Conservation (phyloP, 352 stramenopile genomes). For the Phytophthora podocarpi region DNA sequence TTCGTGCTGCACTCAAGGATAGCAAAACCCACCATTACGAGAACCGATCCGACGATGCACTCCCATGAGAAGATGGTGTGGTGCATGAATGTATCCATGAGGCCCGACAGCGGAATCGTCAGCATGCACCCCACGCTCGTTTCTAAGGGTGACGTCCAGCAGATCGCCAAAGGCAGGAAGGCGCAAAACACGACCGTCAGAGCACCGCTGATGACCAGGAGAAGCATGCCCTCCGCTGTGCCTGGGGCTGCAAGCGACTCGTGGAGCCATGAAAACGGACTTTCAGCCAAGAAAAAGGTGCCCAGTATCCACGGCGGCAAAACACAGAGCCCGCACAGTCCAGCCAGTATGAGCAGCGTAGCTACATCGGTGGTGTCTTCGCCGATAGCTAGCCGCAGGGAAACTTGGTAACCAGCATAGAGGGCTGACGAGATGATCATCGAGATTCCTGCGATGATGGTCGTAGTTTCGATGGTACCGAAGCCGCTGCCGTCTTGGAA, state of each 20-base stretch:
- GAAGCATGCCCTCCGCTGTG: constrained; percentile 34
- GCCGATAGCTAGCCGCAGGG: constrained; percentile 43
- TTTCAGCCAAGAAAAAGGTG: constrained; percentile 44
- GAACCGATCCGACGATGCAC: constrained; percentile 51
- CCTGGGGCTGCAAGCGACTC: constrained; percentile 53
- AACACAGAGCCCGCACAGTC: constrained; percentile 51
- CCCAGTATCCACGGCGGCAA: constrained; percentile 54
- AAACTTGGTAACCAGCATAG: constrained; percentile 60
- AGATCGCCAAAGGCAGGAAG: constrained; percentile 51
- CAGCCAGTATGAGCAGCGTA: constrained; percentile 54
- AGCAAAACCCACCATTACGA: constrained; percentile 58
- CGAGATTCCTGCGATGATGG: constrained; percentile 44
- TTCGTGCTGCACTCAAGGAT: constrained; percentile 45
- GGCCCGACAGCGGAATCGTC: constrained; percentile 54
- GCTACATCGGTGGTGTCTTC: constrained; percentile 51
- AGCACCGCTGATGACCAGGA: constrained; percentile 41
- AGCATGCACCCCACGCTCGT: constrained; percentile 70
- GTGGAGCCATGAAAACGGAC: constrained; percentile 45
- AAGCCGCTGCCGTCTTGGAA: constrained; percentile 47
- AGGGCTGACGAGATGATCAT: constrained; percentile 56
- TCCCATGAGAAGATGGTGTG: constrained; percentile 51
- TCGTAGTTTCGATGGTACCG: constrained; percentile 40
- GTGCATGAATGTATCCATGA: constrained; percentile 54
- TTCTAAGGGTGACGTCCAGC: constrained; percentile 64
- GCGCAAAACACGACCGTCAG: constrained; percentile 60